Evolutionary conservation across 2,329 filamentous ascomycete species (phyloP), one percentile per base, ranked within the genome.

Genomic region (Verticillium tricorpus): DNA sequence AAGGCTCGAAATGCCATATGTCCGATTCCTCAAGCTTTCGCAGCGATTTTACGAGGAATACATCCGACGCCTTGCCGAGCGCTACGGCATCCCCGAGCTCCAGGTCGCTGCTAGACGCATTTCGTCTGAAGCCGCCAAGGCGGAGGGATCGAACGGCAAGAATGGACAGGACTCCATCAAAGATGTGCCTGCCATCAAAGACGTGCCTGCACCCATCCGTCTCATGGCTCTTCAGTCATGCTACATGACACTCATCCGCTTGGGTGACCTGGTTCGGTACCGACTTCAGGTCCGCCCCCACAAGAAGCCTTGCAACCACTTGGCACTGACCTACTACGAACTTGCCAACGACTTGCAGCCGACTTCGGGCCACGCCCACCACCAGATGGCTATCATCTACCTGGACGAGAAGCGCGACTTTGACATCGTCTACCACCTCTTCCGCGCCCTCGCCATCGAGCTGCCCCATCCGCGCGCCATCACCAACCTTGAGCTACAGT

Each of bases 211-310:
- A 56, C 71, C 82, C 14, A 74, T 91, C 58, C 82, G 82, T 63
- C 73, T 77, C n/a, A 77, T 82, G 65, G 84, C 96, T 61, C 79
- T 92, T 50, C 78, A 82, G 61, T 93, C 92, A 3, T 96, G 91
- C 72, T 90, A 97, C 76, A 85, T 88, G 61, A 92, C 91, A 5
- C 81, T 98, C 61, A 89, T 97, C 63, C 92, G 90, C 67, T 85
- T 98, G 11, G 95, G 95, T 37, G 95, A 99, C 73, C 82, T 99
- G 57, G 91, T 91, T 58, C 88, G 95, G 65, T 99, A 97, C 76
- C 89, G 93, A 60, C 82, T 83, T 60, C 90, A 94, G 71, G 80
- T 91, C 62, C 87, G 89, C 63, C 84, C 83, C 63, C 22, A 60
- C 54, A 93, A 90, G 73, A 85, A 87, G 65, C 87, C 88, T 60